Evolutionary conservation across 306 rosid species (phyloP), one percentile per base, ranked within the genome.

Genomic region (Casuarina glauca): DNA sequence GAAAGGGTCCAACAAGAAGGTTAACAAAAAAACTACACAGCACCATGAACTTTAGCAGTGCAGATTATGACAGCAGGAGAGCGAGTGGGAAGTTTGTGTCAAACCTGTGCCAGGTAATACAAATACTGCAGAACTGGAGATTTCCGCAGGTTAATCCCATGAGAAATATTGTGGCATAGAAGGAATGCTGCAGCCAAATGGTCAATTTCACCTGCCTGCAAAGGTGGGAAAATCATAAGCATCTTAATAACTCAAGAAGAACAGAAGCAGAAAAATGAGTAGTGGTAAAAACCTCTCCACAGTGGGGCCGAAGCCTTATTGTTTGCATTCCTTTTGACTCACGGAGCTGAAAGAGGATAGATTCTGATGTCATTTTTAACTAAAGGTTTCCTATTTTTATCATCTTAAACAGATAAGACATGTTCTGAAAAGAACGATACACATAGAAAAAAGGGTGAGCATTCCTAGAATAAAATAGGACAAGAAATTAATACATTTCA

Each of bases 111-210:
- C 76, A 93, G 90, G 81, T 93, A 93, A 80, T 93, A 91, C 44
- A 93, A 74, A 79, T 93, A 91, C 76, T 93, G 98, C 79, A 93
- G 84, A 79, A 89, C 93, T 52, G 98, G 98, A 69, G 97, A 82
- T 77, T 93, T 91, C 58, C 95, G 87, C 60, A 91, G 86, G 84
- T 80, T 91, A 61, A 91, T 91, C 72, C 98, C 98, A 75, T 93
- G 98, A 39, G 97, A 88, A 74, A 93, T 93, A 79, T 93, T 93
- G 75, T 89, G 95, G 82, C 93, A 88, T 12, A 90, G 81, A 64
- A 93, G 93, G 73, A 93, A 89, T 68, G 87, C 89, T 32, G 97
- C 94, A 76, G 96, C 96, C 84, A 91, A 86, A 87, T 93, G 98
- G 81, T 93, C 97, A 80, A 80, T 61, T 82, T 93, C 98, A 48